These are phyloP conservation scores for Phytophthora multivora DNA, from an alignment of 352 stramenopile species.

Conservation along the genomic window DNA sequence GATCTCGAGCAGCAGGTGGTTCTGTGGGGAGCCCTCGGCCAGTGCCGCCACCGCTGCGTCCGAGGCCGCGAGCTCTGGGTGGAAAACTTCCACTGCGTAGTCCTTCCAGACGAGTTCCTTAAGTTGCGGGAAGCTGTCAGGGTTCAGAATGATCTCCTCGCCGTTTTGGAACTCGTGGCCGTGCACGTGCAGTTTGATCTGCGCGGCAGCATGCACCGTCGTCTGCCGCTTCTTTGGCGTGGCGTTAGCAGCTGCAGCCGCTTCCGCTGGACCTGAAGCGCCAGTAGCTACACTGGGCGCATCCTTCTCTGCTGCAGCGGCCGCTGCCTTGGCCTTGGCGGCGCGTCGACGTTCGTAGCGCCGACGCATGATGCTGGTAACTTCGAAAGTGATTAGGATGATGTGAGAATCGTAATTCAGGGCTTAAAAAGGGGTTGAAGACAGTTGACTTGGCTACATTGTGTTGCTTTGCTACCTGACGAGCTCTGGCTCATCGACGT, in stretches of 20 bases:
- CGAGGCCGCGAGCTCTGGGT: slow-evolving; percentile 39
- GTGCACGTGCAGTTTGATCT: slow-evolving; percentile 86
- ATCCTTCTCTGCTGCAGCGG: slow-evolving; percentile 26
- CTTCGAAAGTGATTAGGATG: slow-evolving; percentile 5
- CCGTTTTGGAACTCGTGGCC: slow-evolving; percentile 83
- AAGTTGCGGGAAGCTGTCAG: slow-evolving; percentile 79
- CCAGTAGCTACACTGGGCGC: neutral
- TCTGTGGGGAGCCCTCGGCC: slow-evolving; percentile 45
- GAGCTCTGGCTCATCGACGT: slow-evolving; percentile 6
- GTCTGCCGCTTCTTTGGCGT: slow-evolving; percentile 48
- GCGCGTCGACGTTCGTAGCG: slow-evolving; percentile 57
- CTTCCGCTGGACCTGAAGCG: neutral
- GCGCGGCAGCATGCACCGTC: slow-evolving; percentile 48
- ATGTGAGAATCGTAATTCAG: slow-evolving; percentile 1
- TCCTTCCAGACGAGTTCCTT: slow-evolving; percentile 68
- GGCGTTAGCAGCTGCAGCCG: neutral
- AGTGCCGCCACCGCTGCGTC: slow-evolving; percentile 30
- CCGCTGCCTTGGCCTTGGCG: slow-evolving; percentile 37
- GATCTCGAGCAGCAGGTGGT: slow-evolving; percentile 82
- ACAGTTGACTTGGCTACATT: slow-evolving; percentile 12
- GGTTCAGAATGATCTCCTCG: slow-evolving; percentile 84
- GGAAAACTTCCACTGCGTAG: slow-evolving; percentile 86
- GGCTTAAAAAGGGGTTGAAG: slow-evolving; percentile 3
- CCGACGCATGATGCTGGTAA: slow-evolving; percentile 40
- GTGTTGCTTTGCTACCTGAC: neutral